Evolutionary conservation across 371 early-diverging fungal species (phyloP), one percentile per base, ranked within the genome.

Genomic region (Lichtheimia ramosa): DNA sequence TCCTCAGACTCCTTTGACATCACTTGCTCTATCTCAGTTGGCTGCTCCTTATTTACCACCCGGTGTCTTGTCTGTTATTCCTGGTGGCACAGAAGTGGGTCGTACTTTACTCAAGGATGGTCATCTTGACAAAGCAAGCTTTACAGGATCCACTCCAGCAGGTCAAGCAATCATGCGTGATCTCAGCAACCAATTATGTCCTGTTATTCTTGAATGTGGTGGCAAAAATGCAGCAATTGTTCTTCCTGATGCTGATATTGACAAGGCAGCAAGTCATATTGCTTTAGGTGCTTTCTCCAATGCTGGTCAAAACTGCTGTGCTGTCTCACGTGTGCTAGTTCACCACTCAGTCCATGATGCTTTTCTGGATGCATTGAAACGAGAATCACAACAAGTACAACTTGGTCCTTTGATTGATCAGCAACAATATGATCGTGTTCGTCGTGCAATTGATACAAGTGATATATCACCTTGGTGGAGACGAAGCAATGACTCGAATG

Each of bases 291-390:
- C 86, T 27, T 92, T 84, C 64, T 79, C 86, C 46, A 94, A 94
- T 68, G 73, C 85, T 23, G 95, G 96, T 1, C 95, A 96, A 71
- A 87, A 88, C 64, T 96, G 96, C 72, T 92, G 92, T 70, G 95
- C 95, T 2, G 87, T 92, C 18, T 87, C 92, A 2, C 77, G 93
- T 3, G 74, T 96, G 12, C 82, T 84, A 62, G 86, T 94, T 13
- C 89, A 95, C 46, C 73, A 75, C 40, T 74, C 81, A 0, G 74
- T 95, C 18, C 79, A 93, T 66, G 84, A 86, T 24, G 55, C 61
- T 13, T 92, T 94, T 46, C 40, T 92, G 50, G 68, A 74, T 0
- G 69, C 68, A 62, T 71, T 93, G 25, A 79, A 77, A 66, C 70
- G 56, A 0, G 74, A 80, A 6, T 73, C 82, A n/a, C 40, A 50